Base-by-base conservation (phyloP, 2,329 filamentous ascomycete species). In the Neonectria magnoliae region DNA sequence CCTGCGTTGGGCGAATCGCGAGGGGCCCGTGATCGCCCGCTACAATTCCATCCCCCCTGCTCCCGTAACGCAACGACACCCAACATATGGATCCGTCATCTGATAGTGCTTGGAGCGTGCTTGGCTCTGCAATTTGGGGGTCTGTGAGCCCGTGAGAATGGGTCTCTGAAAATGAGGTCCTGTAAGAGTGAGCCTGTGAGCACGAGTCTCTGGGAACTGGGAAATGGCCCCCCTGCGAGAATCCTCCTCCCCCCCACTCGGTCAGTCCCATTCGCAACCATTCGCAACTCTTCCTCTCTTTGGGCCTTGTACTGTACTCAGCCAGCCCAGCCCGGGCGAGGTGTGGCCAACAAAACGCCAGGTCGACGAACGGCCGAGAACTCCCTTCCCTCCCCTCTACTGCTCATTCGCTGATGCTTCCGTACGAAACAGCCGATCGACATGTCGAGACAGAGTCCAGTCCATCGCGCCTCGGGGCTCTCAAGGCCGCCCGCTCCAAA, bases 1-100 rank as follows among this genome's bases (percentile, higher is more conserved):
- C 61, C 60, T 66, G 58, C 67, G 25, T n/a, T 20, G 4, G 38
- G n/a, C 7, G 52, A 62, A 41, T 63, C 51, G 52, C 65, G 42
- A 25, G 25, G 42, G 68, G 62, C 62, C 52, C 68, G 65, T 70
- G 63, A 68, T 68, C 59, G 59, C 56, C 67, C 64, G 65, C 70
- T 68, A 72, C 68, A 73, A 68, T 73, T 72, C 68, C 69, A 56
- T 36, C 29, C 29, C 31, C 31, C 18, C 50, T 53, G 33, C 18
- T 36, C 47, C 16, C 20, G 48, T 59, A 47, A 53, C 38, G 38
- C 16, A 45, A 59, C 48, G 27, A 13, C 20, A 29, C 41, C 42
- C 31, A 57, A 14, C 16, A 18, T 29, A 51, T 31, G 27, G 27
- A n/a, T 31, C 27, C 18, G 16, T 29, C 33, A 36, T 36, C 33